Conservation (phyloP, 192 early-diverging fungal genomes). For the Phlyctochytrium bullatum region DNA sequence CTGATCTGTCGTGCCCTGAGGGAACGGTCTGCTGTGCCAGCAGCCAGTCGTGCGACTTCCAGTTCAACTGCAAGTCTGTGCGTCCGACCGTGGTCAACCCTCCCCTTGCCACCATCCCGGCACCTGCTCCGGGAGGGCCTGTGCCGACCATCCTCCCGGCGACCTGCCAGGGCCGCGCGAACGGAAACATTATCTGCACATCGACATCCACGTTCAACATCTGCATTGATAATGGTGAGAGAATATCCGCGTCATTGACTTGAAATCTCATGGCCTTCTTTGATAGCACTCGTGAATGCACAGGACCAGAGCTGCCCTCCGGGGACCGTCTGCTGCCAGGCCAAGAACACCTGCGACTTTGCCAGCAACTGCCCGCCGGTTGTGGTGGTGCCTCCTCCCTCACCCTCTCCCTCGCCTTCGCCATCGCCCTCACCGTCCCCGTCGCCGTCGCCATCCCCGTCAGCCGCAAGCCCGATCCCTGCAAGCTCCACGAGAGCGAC, state of each 20-base stretch:
- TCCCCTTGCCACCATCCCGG: not conserved
- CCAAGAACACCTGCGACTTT: conserved; percentile 3
- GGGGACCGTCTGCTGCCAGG: conserved; percentile 2
- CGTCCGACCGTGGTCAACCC: not conserved
- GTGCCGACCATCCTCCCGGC: not conserved
- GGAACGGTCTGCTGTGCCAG: not conserved
- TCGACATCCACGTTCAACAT: not conserved
- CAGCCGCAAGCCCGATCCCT: not conserved
- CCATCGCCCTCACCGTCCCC: not conserved
- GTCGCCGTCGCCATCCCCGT: not conserved
- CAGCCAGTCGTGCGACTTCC: not conserved
- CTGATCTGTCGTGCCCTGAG: not conserved
- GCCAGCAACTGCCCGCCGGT: conserved; percentile 1
- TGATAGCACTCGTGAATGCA: no score
- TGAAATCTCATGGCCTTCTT: no score
- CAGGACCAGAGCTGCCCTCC: not conserved
- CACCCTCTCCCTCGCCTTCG: not conserved
- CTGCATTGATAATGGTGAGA: no score
- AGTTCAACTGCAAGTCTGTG: not conserved
- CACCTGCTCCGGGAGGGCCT: not conserved
- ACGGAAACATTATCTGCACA: not conserved
- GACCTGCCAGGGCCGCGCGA: not conserved
- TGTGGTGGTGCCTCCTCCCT: not conserved
- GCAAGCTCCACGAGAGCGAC: not conserved
- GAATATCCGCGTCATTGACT: no score